These are phyloP conservation scores for Condylostoma magnum DNA, from an alignment of 169 alveolate genomes.

Conservation along the genomic window DNA sequence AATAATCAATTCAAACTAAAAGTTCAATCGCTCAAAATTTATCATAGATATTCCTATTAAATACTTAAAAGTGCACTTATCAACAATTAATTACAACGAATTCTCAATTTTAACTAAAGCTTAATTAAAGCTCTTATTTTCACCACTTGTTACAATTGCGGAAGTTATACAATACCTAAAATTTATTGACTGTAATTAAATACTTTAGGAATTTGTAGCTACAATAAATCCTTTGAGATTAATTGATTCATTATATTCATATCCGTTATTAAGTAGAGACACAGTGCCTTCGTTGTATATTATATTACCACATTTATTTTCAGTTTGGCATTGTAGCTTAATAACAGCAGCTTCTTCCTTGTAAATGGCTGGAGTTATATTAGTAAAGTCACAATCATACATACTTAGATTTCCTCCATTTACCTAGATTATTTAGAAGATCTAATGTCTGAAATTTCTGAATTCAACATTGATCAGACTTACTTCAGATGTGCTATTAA, in stretches of 20 bases:
- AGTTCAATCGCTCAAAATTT: too few relatives aligned
- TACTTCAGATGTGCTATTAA: too few relatives aligned
- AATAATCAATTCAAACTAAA: too few relatives aligned
- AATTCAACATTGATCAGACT: not conserved
- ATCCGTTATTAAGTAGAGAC: slow-evolving; percentile 6
- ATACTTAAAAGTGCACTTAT: too few relatives aligned
- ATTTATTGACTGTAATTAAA: too few relatives aligned
- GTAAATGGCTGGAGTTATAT: not conserved
- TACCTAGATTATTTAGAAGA: not conserved
- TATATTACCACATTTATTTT: not conserved
- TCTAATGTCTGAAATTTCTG: not conserved
- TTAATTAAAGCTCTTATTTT: too few relatives aligned
- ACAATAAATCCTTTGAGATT: not conserved
- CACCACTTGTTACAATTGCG: too few relatives aligned
- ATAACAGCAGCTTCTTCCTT: not conserved
- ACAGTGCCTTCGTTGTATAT: not conserved
- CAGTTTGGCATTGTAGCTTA: not conserved
- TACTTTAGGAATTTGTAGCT: too few relatives aligned
- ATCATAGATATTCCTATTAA: too few relatives aligned
- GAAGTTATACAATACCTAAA: too few relatives aligned
- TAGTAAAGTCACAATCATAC: not conserved
- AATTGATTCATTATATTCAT: not conserved
- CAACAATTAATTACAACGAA: too few relatives aligned
- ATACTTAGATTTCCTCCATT: not conserved
- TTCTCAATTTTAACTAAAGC: too few relatives aligned